Percentiles rank a stretch among this genome's conserved stretches.
These are phyloP conservation scores for Trametes cubensis DNA, from an alignment of 768 basidiomycete genomes.

Conservation along the genomic window DNA sequence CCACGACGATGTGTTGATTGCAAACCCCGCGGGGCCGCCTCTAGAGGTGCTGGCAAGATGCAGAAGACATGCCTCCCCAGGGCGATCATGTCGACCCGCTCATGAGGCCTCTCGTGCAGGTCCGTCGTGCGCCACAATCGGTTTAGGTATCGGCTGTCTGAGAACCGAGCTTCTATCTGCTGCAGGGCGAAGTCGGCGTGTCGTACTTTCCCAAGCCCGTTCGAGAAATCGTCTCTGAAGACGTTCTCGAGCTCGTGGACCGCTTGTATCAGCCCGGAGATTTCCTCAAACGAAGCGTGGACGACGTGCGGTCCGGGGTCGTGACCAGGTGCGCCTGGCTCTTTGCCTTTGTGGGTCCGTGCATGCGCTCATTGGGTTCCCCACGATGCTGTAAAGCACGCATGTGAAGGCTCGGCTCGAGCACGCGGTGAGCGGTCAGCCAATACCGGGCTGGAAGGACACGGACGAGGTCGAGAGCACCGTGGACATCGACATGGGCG, in stretches of 20 bases:
- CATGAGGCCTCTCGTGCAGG: slow-evolving; percentile 65
- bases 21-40: slow-evolving; percentile 5
- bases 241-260: slow-evolving; percentile 70
- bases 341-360: background rate
- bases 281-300: slow-evolving; percentile 75
- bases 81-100: slow-evolving; percentile 62
- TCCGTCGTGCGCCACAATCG: slow-evolving; percentile 2
- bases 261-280: slow-evolving; percentile 80
- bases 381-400: slow-evolving; percentile 34
- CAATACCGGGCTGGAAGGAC: slow-evolving; percentile 65
- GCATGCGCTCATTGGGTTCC: background rate
- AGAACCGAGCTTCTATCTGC: background rate
- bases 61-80: slow-evolving; percentile 63
- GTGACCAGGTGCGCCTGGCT: slow-evolving; percentile 46
- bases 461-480: slow-evolving; percentile 58
- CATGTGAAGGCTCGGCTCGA: slow-evolving; percentile 67
- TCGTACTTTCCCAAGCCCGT: slow-evolving; percentile 58
- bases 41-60: slow-evolving; percentile 89
- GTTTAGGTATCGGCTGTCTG: background rate
- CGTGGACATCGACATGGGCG: slow-evolving; percentile 69
- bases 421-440: slow-evolving; percentile 70
- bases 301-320: slow-evolving; percentile 76
- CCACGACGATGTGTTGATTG: background rate
- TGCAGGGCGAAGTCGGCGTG: slow-evolving; percentile 78
- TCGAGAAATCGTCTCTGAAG: slow-evolving; percentile 74